Evolutionary conservation across 331 rosid genomes (phyloP), one percentile per base, ranked within the genome.

Genomic region (Quercus tomentella): DNA sequence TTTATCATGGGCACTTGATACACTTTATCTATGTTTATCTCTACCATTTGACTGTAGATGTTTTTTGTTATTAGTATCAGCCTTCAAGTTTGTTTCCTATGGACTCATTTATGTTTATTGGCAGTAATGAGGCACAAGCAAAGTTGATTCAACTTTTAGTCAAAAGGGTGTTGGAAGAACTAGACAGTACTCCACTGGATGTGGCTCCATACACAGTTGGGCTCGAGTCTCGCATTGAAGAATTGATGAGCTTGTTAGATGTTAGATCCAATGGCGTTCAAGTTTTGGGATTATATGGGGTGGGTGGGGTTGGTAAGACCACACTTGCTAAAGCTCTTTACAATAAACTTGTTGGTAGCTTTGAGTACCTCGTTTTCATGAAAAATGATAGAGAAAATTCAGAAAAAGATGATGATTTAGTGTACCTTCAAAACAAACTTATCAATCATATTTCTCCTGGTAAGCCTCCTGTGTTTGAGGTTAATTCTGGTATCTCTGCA

Each of bases 251-350:
- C 14, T 6, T 73, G 61, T 49, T 90, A n/a, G 80, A 90, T 70
- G 11, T 83, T 41, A 70, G 71, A 63, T 84, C 88, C 84, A 88
- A 83, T 6, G 83, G 72, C 12, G 37, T 87, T 7, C 62, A n/a
- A 56, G 86, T 90, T 21, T 6, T 92, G 23, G 97, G 92, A 37
- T 43, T 92, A 31, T 79, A 84, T 80, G 97, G 97, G 17, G 78
- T 84, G 81, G 94, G 94, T 10, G 94, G 97, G 20, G 57, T 90
- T 56, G 97, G 97, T 14, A 92, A 92, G 75, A 88, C 97, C 51
- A 92, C 97, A 1, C 88, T 92, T 8, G 94, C 92, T 56, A 86
- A 84, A 85, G 83, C 82, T 65, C 85, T 92, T 20, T 87, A 76
- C 79, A 88, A 92, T 62, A 82, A 56, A 55, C 88, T 90, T 3